Evolutionary conservation across 2,329 filamentous ascomycete genomes (phyloP).

Genomic region (Penicillium griseofulvum): DNA sequence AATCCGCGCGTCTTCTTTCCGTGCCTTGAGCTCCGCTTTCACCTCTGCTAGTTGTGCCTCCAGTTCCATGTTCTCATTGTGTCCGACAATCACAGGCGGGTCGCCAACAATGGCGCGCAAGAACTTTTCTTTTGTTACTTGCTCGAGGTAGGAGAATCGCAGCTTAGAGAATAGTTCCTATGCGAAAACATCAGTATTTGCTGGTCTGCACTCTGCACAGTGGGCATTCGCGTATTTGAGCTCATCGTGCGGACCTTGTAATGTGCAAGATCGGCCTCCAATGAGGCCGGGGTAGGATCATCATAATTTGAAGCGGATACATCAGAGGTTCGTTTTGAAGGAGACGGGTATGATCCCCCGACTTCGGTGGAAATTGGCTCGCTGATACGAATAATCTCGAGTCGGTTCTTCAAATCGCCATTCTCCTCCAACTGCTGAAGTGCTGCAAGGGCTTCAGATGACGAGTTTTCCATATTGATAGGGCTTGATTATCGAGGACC

Average conservation of each 20-base stretch:
- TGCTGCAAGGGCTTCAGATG: conserved; percentile 33
- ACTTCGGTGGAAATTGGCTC: conserved; percentile 63
- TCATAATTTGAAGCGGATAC: conserved; percentile 68
- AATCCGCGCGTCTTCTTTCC: conserved; percentile 74
- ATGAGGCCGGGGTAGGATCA: conserved; percentile 68
- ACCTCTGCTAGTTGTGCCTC: conserved; percentile 66
- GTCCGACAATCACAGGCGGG: conserved; percentile 78
- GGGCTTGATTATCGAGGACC: neutral
- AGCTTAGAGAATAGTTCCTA: conserved; percentile 90
- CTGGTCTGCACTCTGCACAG: neutral
- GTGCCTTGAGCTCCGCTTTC: conserved; percentile 73
- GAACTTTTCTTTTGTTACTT: conserved; percentile 98
- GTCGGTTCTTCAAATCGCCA: conserved; percentile 49
- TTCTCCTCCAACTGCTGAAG: conserved; percentile 48
- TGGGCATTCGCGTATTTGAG: neutral
- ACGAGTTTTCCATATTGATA: conserved; percentile 19
- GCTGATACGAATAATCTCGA: conserved; percentile 74
- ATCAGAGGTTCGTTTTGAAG: conserved; percentile 65
- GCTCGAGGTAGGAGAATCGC: conserved; percentile 95
- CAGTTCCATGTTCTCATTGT: conserved; percentile 75
- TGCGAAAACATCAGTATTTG: conserved; percentile 1
- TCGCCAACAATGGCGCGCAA: conserved; percentile 89
- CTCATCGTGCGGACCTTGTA: conserved; percentile 60
- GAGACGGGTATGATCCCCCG: conserved; percentile 27
- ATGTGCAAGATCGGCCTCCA: conserved; percentile 80